phyloP scores from a whole-genome alignment of 495 filamentous ascomycete species.

The Penicillium roqueforti region DNA sequence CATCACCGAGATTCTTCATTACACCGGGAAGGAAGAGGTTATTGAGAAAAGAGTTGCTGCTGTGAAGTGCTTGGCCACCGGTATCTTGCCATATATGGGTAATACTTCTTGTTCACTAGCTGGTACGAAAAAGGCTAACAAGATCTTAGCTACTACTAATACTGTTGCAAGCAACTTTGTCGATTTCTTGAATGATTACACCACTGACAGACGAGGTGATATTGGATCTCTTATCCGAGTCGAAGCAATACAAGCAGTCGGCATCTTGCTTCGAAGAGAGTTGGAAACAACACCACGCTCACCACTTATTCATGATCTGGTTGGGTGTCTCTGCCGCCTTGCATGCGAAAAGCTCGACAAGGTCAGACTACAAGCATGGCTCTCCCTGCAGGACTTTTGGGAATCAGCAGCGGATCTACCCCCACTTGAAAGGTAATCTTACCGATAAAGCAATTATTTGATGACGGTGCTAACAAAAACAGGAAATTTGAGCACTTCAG shows the following conservation, averaged over 20 bases:
- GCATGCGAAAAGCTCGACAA: conserved; percentile 87
- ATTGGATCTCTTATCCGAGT: conserved; percentile 78
- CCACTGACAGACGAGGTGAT: conserved; percentile 79
- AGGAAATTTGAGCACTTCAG: conserved; percentile 46
- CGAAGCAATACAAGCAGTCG: conserved; percentile 66
- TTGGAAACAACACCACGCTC: conserved; percentile 6
- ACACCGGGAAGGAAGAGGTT: conserved; percentile 38
- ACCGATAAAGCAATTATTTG: neutral
- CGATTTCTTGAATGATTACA: conserved; percentile 76
- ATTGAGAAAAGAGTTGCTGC: conserved; percentile 59
- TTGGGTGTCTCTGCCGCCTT: conserved; percentile 57
- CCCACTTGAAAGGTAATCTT: conserved; percentile 30
- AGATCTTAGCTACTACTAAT: conserved; percentile 21
- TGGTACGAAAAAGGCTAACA: conserved; percentile 11
- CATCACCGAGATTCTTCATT: conserved; percentile 33
- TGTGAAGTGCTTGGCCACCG: conserved; percentile 53
- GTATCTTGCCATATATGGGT: conserved; percentile 44
- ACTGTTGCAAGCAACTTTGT: conserved; percentile 33
- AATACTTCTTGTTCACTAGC: neutral
- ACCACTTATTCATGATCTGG: conserved; percentile 26
- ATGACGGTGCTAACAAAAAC: conserved; percentile 19
- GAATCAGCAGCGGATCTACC: conserved; percentile 29
- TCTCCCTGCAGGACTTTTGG: conserved; percentile 43
- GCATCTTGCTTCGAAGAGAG: conserved; percentile 27
- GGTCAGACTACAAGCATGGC: conserved; percentile 66